Conservation (phyloP, 2,329 filamentous ascomycete genomes). For the Exophiala bonariae region DNA sequence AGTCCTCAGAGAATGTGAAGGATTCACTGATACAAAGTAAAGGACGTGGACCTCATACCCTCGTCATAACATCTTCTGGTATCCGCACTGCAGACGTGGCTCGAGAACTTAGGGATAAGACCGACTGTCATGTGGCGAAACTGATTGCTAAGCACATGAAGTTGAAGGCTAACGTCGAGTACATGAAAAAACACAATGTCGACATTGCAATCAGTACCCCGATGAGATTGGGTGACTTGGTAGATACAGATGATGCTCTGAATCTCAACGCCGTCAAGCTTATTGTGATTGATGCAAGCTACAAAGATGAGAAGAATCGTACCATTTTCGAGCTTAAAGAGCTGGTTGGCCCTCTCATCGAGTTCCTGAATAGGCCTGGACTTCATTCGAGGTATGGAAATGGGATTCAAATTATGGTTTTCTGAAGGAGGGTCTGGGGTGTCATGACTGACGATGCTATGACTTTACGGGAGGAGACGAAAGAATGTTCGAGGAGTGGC, state of each 20-base stretch:
- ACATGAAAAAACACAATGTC: constrained; percentile 68
- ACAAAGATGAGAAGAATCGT: constrained; percentile 92
- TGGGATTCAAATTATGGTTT: constrained; percentile 23
- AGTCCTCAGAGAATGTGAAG: constrained; percentile 53
- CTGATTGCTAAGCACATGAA: constrained; percentile 99
- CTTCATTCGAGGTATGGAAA: constrained; percentile 42
- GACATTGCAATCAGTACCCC: constrained; percentile 92
- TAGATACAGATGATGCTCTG: constrained; percentile 77
- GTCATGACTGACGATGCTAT: no score
- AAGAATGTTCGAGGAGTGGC: no score
- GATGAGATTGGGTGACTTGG: constrained; percentile 74
- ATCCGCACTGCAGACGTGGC: constrained; percentile 83
- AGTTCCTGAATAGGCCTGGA: constrained; percentile 69
- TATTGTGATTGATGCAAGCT: constrained; percentile 85
- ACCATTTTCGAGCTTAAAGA: constrained; percentile 96
- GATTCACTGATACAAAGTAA: constrained; percentile 64
- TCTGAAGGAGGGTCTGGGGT: constrained; percentile 10
- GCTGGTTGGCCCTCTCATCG: constrained; percentile 75
- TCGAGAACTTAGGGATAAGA: constrained; percentile 36
- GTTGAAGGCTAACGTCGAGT: constrained; percentile 77
- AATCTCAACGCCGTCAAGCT: constrained; percentile 70
- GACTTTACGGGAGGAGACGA: no score
- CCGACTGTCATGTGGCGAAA: constrained; percentile 78
- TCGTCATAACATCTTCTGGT: constrained; percentile 83
- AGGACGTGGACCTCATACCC: constrained; percentile 76